Base-by-base conservation (phyloP, 257 asterid genomes). In the Primulina eburnea region DNA sequence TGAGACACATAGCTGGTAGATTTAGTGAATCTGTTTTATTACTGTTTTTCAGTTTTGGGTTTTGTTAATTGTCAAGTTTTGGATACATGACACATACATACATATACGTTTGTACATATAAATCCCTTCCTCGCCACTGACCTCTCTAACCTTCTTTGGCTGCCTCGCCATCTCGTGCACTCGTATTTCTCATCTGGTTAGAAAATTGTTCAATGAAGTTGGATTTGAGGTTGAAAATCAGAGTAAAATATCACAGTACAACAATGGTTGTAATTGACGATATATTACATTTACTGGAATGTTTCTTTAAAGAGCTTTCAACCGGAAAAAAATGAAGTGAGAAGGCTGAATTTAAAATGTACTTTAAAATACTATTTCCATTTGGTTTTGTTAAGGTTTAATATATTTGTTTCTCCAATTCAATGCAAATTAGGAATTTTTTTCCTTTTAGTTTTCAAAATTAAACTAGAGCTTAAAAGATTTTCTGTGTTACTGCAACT, bases 1-100 rank as follows among this genome's bases (percentile, higher is more conserved):
- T 38, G 26, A 62, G 35, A 34, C 6, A 52, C 55, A 28, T 32
- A 37, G 50, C 30, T 12, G 17, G 52, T 71, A 16, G 56, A 66
- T 72, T 63, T 64, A 43, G 21, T 62, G 21, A 55, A 38, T 57
- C 75, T 0, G 20, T 50, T 24, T 53, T 34, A 21, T 21, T 21
- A 21, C 24, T 21, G 24, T 21, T 21, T 21, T 21, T 32, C 65
- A n/a, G 33, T 69, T 72, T 75, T 40, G 73, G 43, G 9, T 50
- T 56, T 18, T 60, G 18, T 30, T 56, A 21, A 35, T 32, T 21
- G 18, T 26, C 55, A 40, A 62, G 69, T 60, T 78, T 37, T 38
- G 61, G 24, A 70, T 63, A 14, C 56, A 11, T 43, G 4, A 14
- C 12, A 43, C 53, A 43, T 43, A 14, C 53, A 12, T 43, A 43